These are phyloP conservation scores for Letharia columbiana DNA, from an alignment of 495 filamentous ascomycete genomes.

Conservation along the genomic window DNA sequence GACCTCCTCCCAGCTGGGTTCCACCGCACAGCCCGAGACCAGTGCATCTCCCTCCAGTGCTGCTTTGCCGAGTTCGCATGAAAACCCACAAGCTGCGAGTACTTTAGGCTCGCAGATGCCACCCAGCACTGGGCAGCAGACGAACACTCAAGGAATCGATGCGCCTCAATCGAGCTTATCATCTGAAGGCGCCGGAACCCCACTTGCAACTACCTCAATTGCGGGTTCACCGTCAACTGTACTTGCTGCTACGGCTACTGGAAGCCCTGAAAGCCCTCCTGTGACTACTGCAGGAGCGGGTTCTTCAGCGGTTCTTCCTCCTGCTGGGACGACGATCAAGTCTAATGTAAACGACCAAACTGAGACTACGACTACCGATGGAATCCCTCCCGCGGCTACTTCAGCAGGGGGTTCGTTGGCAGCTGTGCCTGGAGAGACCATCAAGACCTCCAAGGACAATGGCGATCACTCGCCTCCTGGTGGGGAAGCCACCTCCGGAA, in stretches of 20 bases:
- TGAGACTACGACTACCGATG: not conserved
- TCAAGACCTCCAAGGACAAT: not conserved
- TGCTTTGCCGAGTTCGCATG: not conserved
- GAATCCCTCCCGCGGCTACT: not conserved
- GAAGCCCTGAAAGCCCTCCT: no score
- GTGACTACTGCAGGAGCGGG: not conserved
- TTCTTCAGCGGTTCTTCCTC: not conserved
- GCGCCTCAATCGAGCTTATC: not conserved
- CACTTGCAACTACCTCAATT: not conserved
- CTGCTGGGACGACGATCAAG: not conserved
- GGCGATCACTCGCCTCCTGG: not conserved
- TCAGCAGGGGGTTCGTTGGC: not conserved
- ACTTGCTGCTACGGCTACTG: not conserved
- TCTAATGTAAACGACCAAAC: not conserved
- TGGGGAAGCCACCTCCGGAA: constrained; percentile 3
- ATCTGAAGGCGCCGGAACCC: not conserved
- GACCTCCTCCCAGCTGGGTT: not conserved
- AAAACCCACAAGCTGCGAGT: not conserved
- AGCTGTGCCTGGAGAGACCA: not conserved
- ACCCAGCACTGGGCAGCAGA: not conserved
- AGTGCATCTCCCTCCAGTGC: not conserved
- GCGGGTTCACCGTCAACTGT: not conserved
- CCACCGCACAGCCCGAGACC: not conserved
- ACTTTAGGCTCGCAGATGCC: not conserved
- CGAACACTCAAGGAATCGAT: not conserved